Percentiles rank a stretch among this genome's conserved stretches.
phyloP scores from a whole-genome alignment of 2,329 filamentous ascomycete genomes.

The Trichoderma polysporum region DNA sequence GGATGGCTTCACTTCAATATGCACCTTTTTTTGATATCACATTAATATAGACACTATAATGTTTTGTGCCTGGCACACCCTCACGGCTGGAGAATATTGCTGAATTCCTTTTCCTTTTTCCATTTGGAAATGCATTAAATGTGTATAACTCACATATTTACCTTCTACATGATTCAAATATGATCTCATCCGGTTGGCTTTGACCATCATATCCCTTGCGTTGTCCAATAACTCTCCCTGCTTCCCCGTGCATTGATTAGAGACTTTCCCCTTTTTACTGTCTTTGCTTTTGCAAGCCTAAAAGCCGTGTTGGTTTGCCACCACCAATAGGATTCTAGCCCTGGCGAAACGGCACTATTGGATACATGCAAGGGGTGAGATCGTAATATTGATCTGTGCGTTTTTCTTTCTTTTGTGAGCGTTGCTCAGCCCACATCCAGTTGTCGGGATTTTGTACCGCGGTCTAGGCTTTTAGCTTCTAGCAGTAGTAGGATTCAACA shows the following conservation, averaged over 20 bases:
- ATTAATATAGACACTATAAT: slow-evolving; percentile 13
- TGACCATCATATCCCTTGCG: not conserved
- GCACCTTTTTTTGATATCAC: not conserved
- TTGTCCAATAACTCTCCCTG: too few species aligned
- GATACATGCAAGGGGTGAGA: not conserved
- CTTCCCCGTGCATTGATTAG: too few species aligned
- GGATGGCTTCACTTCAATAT: slow-evolving; percentile 11
- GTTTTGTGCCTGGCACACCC: slow-evolving; percentile 8
- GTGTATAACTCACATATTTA: not conserved
- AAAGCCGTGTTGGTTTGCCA: not conserved
- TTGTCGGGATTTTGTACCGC: not conserved
- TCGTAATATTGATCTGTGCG: not conserved
- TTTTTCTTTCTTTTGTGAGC: not conserved
- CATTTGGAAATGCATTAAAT: too few species aligned
- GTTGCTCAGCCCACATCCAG: not conserved
- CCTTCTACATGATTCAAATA: not conserved
- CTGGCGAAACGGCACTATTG: not conserved
- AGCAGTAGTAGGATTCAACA: too few species aligned
- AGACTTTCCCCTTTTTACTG: not conserved
- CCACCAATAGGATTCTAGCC: not conserved
- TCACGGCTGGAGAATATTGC: not conserved
- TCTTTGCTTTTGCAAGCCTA: not conserved
- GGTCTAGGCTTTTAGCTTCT: too few species aligned
- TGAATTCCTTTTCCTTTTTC: not conserved
- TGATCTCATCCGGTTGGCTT: not conserved